phyloP scores from a whole-genome alignment of 2,329 filamentous ascomycete genomes.

The Lasiodiplodia citricola region DNA sequence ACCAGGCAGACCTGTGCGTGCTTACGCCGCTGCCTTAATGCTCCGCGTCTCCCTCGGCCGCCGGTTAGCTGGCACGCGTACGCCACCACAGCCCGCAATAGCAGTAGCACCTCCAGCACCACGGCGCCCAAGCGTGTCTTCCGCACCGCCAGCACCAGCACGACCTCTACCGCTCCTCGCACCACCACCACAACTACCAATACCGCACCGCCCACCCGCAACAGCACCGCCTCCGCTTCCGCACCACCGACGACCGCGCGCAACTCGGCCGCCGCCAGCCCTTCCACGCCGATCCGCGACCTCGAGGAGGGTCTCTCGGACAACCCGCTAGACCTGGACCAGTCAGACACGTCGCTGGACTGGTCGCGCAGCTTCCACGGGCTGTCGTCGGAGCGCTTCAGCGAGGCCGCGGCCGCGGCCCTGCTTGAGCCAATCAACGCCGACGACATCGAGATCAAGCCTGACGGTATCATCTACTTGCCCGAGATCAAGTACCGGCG shows the following conservation, averaged over 20 bases:
- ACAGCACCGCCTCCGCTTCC: neutral
- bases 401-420: constrained; percentile 69
- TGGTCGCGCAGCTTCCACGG: constrained; percentile 87
- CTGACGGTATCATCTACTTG: constrained; percentile 93
- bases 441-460: constrained; percentile 93
- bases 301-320: constrained; percentile 56
- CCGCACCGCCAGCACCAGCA: constrained; percentile 10
- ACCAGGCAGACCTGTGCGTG: constrained; percentile 1
- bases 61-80: constrained; percentile 6
- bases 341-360: constrained; percentile 62
- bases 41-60: neutral
- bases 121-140: neutral
- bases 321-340: constrained; percentile 48
- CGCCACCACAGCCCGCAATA: neutral
- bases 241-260: neutral
- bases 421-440: constrained; percentile 70
- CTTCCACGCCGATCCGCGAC: constrained; percentile 39
- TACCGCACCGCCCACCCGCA: constrained; percentile 28
- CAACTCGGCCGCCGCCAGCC: constrained; percentile 22
- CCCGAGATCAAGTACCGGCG: constrained; percentile 98
- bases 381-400: constrained; percentile 73
- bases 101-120: neutral
- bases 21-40: constrained; percentile 13
- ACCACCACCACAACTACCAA: constrained; percentile 28
- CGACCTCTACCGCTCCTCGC: constrained; percentile 22